phyloP scores from a whole-genome alignment of 306 rosid genomes.

The Fragaria vesca region DNA sequence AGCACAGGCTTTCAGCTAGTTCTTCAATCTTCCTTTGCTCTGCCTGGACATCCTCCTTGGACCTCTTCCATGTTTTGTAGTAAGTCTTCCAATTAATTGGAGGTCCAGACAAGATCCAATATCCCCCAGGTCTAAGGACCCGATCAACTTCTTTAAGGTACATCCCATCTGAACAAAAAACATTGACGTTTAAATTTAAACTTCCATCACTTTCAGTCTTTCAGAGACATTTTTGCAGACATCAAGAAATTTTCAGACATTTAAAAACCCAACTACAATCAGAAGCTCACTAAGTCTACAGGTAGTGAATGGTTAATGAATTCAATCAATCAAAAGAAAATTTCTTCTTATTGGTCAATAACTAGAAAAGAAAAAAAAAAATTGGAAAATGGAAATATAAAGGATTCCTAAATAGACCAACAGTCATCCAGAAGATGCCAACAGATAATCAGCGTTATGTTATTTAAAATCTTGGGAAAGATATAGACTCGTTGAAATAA shows the following conservation, averaged over 20 bases:
- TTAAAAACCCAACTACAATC: neutral
- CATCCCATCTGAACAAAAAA: conserved; percentile 59
- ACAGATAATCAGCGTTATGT: neutral
- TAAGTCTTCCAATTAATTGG: conserved; percentile 98
- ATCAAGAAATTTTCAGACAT: neutral
- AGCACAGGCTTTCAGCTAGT: conserved; percentile 83
- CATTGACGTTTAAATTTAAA: conserved; percentile 24
- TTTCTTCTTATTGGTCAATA: neutral
- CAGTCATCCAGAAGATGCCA: neutral
- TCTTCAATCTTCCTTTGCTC: conserved; percentile 85
- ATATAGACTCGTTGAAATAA: neutral
- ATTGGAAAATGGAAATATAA: neutral
- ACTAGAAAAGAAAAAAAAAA: neutral
- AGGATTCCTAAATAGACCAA: neutral
- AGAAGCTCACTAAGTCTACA: conserved; percentile 2
- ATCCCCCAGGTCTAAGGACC: conserved; percentile 97
- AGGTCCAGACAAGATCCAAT: conserved; percentile 95
- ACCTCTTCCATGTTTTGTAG: conserved; percentile 79
- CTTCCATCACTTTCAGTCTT: neutral
- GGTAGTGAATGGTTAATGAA: neutral
- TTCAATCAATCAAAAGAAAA: neutral
- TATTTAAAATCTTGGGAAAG: neutral
- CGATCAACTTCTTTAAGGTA: conserved; percentile 96
- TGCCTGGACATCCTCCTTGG: conserved; percentile 77
- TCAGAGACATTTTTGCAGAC: neutral